Evolutionary conservation across 2,329 filamentous ascomycete species (phyloP).

Genomic region (Trichoderma sp.): DNA sequence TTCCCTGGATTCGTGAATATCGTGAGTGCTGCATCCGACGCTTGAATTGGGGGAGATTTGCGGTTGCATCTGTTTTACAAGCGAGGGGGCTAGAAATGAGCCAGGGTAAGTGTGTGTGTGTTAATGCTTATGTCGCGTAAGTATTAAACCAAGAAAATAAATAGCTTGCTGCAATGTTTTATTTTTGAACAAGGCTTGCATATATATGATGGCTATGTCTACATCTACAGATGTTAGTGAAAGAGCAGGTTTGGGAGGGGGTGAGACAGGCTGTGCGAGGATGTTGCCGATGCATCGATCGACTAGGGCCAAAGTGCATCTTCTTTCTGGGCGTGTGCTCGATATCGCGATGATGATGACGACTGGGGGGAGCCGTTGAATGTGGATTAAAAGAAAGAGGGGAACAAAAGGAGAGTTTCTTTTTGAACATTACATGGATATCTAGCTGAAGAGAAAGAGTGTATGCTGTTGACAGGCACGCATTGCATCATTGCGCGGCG

Average conservation of each 20-base stretch:
- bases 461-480: neutral
- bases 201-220: neutral
- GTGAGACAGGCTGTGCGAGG: neutral
- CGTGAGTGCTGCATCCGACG: neutral
- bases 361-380: neutral
- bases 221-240: neutral
- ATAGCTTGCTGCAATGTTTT: neutral
- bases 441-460: neutral
- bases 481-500: neutral
- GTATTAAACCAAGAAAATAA: neutral
- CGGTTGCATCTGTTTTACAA: neutral
- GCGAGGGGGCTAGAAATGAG: neutral
- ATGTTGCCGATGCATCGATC: neutral
- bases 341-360: neutral
- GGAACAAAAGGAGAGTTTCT: neutral
- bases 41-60: neutral
- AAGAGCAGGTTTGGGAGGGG: neutral
- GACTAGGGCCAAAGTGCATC: conserved; percentile 7
- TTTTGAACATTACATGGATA: neutral
- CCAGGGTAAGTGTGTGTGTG: neutral
- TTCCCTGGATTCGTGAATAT: neutral
- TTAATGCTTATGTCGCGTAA: neutral
- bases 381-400: neutral
- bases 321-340: neutral
- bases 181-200: neutral